Conservation (phyloP, 805 yeast genomes). For the Clavispora santaluciae region DNA sequence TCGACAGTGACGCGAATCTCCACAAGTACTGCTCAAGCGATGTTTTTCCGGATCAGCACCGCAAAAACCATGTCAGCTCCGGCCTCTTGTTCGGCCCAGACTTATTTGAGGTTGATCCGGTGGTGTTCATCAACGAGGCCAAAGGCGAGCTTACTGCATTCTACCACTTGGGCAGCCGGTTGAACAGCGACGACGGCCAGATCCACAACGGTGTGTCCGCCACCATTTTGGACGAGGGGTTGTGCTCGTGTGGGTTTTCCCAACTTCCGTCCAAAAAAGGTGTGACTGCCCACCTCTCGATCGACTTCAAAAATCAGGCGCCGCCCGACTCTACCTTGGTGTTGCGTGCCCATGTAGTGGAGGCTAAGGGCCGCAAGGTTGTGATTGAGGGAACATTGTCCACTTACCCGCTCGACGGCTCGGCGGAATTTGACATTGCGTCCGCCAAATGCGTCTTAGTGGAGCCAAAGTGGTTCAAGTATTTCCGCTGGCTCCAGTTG, state of each 20-base stretch:
- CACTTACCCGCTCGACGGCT: constrained; percentile 39
- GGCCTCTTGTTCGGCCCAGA: constrained; percentile 69
- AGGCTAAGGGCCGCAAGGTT: constrained; percentile 75
- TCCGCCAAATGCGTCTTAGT: constrained; percentile 67
- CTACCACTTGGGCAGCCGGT: constrained; percentile 62
- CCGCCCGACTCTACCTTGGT: constrained; percentile 61
- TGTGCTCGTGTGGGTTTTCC: constrained; percentile 83
- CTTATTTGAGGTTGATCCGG: constrained; percentile 70
- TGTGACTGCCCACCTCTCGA: constrained; percentile 74
- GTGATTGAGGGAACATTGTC: constrained; percentile 64
- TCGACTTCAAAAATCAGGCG: constrained; percentile 62
- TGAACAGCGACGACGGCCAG: constrained; percentile 65
- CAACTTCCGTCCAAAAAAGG: constrained; percentile 76
- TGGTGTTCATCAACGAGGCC: constrained; percentile 50
- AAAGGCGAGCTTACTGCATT: constrained; percentile 57
- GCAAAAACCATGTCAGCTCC: constrained; percentile 59
- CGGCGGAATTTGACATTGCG: constrained; percentile 43
- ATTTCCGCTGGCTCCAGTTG: constrained; percentile 41
- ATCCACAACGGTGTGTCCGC: constrained; percentile 80
- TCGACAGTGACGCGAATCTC: constrained; percentile 3
- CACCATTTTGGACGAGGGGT: constrained; percentile 76
- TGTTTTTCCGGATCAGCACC: constrained; percentile 53
- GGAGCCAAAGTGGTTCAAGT: constrained; percentile 86
- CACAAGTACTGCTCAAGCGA: constrained; percentile 12
- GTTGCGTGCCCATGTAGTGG: constrained; percentile 60